Evolutionary conservation across 1,284 basidiomycete genomes (phyloP), one percentile per base, ranked within the genome.

Genomic region (Peniophora sp.): DNA sequence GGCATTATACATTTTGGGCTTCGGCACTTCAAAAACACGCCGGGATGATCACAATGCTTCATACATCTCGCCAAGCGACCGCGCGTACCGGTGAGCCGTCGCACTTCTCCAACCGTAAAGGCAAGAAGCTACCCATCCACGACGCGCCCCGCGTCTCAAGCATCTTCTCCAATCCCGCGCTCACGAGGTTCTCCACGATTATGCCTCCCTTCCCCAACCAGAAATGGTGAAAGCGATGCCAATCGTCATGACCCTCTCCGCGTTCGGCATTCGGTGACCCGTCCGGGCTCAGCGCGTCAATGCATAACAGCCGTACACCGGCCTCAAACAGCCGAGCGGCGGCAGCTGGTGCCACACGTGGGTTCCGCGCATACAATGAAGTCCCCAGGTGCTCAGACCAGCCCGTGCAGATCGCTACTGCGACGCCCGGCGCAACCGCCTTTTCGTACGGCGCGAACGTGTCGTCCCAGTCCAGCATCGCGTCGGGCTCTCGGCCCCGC

Each of bases 221-320:
- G 8, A 53, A 20, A 22, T 32, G 34, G 27, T 56, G 55, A 11
- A 56, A 50, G 10, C 38, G 17, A 45, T 55, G 20, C 17, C 17
- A 14, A 16, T 44, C 49, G 27, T 47, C 9, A 38, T 48, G 43
- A 32, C 39, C 47, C 38, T 35, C 35, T 14, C 17, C 2, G 27
- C 27, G 27, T 32, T 32, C 27, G 27, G 27, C 12, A 32, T 32
- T 12, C 10, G 45, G 32, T 3, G 52, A 56, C 36, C 58, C 59
- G 23, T 63, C 61, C 72, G 77, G 38, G 32, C 55, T 57, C 48
- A 61, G 47, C 27, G 55, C 51, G 51, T 62, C 61, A 45, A 63
- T 57, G 35, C 52, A 59, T 11, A 62, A 46, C 9, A 59, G 56
- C 20, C 56, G 54, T 25, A 61, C 53, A 2, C 61, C 61, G 16